Conservation (phyloP, 306 rosid genomes). For the Citrullus mucosospermus region DNA sequence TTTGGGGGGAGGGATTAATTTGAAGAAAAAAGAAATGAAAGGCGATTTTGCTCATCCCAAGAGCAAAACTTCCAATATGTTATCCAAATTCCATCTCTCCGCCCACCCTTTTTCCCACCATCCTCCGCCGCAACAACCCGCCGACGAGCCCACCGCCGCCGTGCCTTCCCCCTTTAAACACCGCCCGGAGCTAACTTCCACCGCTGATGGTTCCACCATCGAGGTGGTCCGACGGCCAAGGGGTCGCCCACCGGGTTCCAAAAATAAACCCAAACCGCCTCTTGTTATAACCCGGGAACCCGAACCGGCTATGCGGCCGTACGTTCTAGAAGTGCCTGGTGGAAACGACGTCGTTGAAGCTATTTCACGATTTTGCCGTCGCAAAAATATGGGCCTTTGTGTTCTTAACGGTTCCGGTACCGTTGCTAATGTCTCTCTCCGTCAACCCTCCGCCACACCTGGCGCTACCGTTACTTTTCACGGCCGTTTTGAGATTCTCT, state of each 20-base stretch:
- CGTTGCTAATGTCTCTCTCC: constrained; percentile 76
- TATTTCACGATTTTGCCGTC: constrained; percentile 46
- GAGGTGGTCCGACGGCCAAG: constrained; percentile 67
- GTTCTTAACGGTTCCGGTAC: constrained; percentile 66
- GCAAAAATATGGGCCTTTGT: constrained; percentile 57
- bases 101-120: constrained; percentile 28
- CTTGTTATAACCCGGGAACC: constrained; percentile 61
- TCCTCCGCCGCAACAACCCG: constrained; percentile 26
- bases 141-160: constrained; percentile 36
- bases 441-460: constrained; percentile 67
- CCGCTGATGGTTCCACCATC: constrained; percentile 59
- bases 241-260: constrained; percentile 94
- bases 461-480: constrained; percentile 88
- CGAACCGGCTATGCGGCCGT: constrained; percentile 81
- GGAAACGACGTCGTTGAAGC: constrained; percentile 85
- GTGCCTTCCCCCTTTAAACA: not conserved
- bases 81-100: constrained; percentile 65
- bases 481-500: constrained; percentile 86
- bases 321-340: constrained; percentile 69
- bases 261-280: constrained; percentile 74
- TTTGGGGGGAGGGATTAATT: no score
- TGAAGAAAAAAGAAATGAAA: not conserved
- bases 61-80: constrained; percentile 34
- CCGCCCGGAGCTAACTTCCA: not conserved
- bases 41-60: not conserved